phyloP scores from a whole-genome alignment of 208 protist genomes.

The Acanthamoeba triangularis region DNA sequence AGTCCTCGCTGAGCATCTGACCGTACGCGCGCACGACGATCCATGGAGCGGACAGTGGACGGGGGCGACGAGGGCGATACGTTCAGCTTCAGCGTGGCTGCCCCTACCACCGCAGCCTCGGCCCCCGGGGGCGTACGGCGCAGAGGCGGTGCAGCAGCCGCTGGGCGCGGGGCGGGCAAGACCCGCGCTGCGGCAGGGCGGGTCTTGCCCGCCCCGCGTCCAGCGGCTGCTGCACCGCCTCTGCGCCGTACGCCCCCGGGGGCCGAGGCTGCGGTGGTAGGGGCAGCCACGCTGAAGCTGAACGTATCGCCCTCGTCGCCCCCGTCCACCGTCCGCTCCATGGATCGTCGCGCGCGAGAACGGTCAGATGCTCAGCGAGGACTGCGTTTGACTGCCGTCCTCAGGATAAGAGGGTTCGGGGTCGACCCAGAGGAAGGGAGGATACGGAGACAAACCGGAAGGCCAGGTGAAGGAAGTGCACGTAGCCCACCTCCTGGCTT shows the following conservation, averaged over 20 bases:
- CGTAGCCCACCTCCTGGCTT: not conserved
- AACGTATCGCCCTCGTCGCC: conserved; percentile 10
- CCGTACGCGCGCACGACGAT: no score
- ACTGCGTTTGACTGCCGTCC: not conserved
- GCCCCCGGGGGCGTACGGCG: not conserved
- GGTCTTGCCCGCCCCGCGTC: not conserved
- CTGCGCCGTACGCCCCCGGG: not conserved
- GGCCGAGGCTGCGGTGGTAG: not conserved
- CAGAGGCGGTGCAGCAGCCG: not conserved
- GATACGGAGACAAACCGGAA: no score
- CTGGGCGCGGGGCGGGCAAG: not conserved
- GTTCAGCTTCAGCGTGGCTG: not conserved
- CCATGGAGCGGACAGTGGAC: not conserved
- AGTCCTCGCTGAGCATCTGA: not conserved
- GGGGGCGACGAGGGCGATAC: conserved; percentile 5
- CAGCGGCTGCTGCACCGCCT: not conserved
- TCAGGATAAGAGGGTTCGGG: not conserved
- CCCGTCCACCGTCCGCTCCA: not conserved
- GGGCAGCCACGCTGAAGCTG: not conserved
- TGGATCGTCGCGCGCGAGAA: no score
- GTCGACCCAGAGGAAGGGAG: not conserved
- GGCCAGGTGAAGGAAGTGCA: not conserved
- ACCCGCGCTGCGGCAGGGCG: not conserved
- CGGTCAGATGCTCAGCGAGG: not conserved
- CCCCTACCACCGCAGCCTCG: not conserved